Evolutionary conservation across 306 rosid species (phyloP).

Genomic region (Vigna reflexopilosa): DNA sequence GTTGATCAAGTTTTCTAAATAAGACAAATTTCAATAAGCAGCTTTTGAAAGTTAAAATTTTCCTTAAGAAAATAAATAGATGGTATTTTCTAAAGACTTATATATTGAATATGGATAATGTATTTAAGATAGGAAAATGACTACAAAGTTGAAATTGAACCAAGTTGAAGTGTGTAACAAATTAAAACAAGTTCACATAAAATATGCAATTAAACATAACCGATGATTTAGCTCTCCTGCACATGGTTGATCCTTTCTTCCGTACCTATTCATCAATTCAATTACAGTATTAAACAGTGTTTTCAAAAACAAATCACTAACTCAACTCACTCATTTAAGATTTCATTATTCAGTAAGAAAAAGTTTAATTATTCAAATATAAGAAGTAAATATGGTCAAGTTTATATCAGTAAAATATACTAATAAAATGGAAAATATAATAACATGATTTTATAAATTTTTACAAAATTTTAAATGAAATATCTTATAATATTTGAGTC

Average conservation of each 20-base stretch:
- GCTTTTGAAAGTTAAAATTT: not conserved
- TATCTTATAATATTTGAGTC: too few relatives aligned
- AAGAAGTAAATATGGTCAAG: too few relatives aligned
- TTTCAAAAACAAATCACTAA: not conserved
- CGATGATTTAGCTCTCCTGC: constrained; percentile 28
- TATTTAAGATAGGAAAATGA: not conserved
- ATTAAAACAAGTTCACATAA: constrained; percentile 35
- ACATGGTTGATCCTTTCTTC: constrained; percentile 38
- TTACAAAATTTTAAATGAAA: too few relatives aligned
- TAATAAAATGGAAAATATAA: not conserved
- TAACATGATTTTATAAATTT: not conserved
- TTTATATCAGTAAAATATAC: too few relatives aligned
- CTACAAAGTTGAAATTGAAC: constrained; percentile 20
- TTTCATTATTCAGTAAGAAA: not conserved
- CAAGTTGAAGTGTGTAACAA: constrained; percentile 16
- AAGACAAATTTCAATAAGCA: not conserved
- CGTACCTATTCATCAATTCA: constrained; percentile 12
- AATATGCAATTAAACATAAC: constrained; percentile 11
- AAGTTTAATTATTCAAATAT: too few relatives aligned
- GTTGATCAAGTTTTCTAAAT: not conserved
- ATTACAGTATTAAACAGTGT: not conserved
- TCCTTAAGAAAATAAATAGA: constrained; percentile 1
- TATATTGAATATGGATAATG: constrained; percentile 13
- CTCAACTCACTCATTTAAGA: not conserved
- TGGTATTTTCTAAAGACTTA: not conserved